These are phyloP conservation scores for Colletotrichum acutatum DNA, from an alignment of 2,329 filamentous ascomycete species.

Conservation along the genomic window DNA sequence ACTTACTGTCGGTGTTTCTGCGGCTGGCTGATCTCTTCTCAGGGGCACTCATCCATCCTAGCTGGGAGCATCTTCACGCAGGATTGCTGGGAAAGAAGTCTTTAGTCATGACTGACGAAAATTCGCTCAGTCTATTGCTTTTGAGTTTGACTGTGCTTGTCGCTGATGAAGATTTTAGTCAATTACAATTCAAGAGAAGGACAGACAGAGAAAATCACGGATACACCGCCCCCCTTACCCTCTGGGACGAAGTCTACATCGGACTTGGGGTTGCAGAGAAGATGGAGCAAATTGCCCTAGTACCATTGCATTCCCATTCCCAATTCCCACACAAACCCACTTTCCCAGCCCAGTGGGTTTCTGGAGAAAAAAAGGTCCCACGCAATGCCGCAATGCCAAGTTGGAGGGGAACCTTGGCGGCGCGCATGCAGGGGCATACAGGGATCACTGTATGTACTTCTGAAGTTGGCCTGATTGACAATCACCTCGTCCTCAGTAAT, in stretches of 20 bases:
- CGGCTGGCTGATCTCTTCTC: not conserved
- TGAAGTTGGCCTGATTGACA: not conserved
- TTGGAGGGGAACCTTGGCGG: not conserved
- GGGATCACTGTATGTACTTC: not conserved
- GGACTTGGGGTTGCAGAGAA: not conserved
- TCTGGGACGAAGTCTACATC: not conserved
- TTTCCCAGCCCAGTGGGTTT: conserved; percentile 9
- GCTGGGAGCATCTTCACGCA: too few species aligned
- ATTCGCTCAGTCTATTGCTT: not conserved
- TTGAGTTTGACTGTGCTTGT: not conserved
- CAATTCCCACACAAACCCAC: not conserved
- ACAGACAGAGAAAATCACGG: not conserved
- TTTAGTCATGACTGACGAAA: not conserved
- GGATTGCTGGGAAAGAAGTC: not conserved
- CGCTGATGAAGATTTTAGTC: not conserved
- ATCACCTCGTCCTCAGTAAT: not conserved
- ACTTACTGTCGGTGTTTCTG: not conserved
- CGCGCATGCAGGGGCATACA: not conserved
- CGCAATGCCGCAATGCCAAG: not conserved
- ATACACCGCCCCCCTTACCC: not conserved
- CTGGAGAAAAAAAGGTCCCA: not conserved
- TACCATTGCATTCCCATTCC: not conserved
- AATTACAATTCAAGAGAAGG: too few species aligned
- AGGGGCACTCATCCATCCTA: not conserved
- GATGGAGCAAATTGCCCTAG: not conserved